Evolutionary conservation across 1,284 basidiomycete species (phyloP).

Genomic region (Apiotrichum brassicae): DNA sequence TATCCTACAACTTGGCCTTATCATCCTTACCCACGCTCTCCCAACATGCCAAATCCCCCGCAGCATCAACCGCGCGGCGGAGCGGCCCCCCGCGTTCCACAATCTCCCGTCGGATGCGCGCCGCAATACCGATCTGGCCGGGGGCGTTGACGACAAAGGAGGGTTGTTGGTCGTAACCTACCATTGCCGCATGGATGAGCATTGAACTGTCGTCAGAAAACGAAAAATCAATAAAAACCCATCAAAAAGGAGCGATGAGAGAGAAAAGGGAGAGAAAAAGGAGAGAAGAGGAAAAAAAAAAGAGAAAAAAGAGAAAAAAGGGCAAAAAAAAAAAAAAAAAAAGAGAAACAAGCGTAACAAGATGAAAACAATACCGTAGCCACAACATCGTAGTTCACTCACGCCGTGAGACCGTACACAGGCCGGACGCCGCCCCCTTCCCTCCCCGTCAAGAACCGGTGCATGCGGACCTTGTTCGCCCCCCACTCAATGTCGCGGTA

Average conservation of each 20-base stretch:
- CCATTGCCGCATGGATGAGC: constrained; percentile 59
- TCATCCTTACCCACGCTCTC: not conserved
- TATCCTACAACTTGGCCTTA: constrained; percentile 4
- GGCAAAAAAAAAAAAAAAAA: no score
- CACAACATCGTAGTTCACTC: no score
- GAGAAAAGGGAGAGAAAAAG: no score
- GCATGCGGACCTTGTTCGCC: constrained; percentile 52
- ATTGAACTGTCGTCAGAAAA: constrained; percentile 53
- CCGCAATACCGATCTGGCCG: constrained; percentile 52
- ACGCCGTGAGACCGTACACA: constrained; percentile 76
- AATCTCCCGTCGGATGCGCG: constrained; percentile 56
- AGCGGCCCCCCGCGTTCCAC: constrained; percentile 52
- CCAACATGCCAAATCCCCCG: constrained; percentile 39
- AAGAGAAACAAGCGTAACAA: no score
- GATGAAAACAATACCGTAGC: no score
- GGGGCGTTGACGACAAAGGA: constrained; percentile 60
- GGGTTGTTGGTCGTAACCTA: constrained; percentile 58
- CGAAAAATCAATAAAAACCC: not conserved
- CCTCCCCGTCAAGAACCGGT: constrained; percentile 71
- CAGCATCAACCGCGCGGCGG: constrained; percentile 52
- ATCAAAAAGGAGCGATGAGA: no score
- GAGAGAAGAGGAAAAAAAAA: no score
- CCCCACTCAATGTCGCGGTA: constrained; percentile 55
- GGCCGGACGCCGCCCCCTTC: constrained; percentile 74
- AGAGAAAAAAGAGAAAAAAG: no score